These are phyloP conservation scores for Puccinia brachypodii DNA, from an alignment of 1,284 basidiomycete genomes.

Conservation along the genomic window DNA sequence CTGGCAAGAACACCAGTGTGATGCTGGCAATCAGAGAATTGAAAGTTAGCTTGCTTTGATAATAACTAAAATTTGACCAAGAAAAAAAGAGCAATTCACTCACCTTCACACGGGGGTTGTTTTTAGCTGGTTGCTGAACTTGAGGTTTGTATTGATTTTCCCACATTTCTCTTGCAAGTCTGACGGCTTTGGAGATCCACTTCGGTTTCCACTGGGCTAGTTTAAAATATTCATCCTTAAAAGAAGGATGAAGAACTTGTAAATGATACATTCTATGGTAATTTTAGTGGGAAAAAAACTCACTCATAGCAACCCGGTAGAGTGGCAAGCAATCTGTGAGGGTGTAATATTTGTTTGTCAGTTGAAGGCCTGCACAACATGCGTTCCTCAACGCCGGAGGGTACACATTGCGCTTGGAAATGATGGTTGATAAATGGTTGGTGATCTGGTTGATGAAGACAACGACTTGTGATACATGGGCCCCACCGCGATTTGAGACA, in stretches of 20 bases:
- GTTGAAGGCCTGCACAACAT: background rate
- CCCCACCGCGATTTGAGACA: background rate
- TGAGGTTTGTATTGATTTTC: background rate
- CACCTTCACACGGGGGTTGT: background rate
- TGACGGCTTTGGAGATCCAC: background rate
- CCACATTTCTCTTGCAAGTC: background rate
- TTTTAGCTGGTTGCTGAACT: background rate
- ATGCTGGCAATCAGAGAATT: background rate
- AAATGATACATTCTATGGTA: background rate
- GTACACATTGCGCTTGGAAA: background rate
- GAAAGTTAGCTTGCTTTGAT: background rate
- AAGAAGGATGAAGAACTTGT: conserved; percentile 2
- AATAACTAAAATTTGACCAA: background rate
- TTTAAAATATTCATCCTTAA: conserved; percentile 15
- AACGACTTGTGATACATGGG: background rate
- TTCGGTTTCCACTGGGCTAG: background rate
- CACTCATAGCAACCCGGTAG: conserved; percentile 2
- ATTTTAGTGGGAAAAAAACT: background rate
- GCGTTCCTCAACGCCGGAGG: background rate
- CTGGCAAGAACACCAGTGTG: background rate
- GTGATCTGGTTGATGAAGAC: conserved; percentile 14
- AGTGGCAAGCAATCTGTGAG: background rate
- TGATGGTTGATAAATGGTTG: background rate
- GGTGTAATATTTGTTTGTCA: background rate
- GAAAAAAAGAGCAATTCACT: background rate